Conservation (phyloP, 2,329 filamentous ascomycete genomes). For the Hymenotorrendiella dingleyae region DNA sequence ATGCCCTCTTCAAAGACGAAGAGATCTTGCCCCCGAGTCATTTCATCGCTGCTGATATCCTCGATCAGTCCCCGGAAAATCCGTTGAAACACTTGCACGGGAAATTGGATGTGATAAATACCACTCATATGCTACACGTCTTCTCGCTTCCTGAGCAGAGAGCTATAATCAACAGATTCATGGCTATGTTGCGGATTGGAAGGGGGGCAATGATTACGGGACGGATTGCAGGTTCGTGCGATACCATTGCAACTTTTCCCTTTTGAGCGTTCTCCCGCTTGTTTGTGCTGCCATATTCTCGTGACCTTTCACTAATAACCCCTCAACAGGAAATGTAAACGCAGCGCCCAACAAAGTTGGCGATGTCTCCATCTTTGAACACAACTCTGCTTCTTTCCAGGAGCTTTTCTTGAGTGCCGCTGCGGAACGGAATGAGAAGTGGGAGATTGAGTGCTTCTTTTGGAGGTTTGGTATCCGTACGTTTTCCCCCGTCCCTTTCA, state of each 20-base stretch:
- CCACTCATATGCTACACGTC: neutral
- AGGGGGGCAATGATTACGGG: neutral
- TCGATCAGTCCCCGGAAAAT: neutral
- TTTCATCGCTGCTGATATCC: neutral
- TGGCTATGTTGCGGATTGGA: neutral
- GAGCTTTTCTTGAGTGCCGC: neutral
- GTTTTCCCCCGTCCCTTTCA: too few relatives aligned
- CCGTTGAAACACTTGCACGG: neutral
- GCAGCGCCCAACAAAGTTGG: too few relatives aligned
- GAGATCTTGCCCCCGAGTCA: neutral
- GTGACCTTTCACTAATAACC: too few relatives aligned
- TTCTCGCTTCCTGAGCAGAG: neutral
- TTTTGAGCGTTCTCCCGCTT: too few relatives aligned
- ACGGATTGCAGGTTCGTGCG: neutral
- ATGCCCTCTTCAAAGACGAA: neutral
- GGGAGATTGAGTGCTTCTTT: neutral
- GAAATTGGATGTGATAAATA: neutral
- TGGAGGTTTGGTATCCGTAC: neutral
- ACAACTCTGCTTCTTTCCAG: neutral
- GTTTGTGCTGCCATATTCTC: too few relatives aligned
- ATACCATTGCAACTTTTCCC: neutral
- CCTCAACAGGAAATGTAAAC: too few relatives aligned
- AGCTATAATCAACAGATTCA: neutral
- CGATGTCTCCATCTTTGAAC: neutral
- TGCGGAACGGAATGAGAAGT: neutral